Evolutionary conservation across 768 basidiomycete species (phyloP).

Genomic region (Gloeostereum incarnatum): DNA sequence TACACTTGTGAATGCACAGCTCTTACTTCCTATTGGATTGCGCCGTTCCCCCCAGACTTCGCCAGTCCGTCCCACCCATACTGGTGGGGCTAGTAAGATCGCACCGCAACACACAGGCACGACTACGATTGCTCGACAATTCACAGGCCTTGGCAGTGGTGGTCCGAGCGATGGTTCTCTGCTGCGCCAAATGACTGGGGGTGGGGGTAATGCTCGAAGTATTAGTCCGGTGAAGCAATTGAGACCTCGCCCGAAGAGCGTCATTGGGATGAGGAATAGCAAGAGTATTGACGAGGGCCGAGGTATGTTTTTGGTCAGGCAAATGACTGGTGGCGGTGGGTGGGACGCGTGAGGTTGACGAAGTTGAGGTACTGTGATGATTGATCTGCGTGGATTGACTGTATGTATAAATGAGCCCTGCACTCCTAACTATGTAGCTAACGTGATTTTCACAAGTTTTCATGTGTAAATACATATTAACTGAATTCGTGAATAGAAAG

Average conservation of each 20-base stretch:
- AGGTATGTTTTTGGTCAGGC: constrained; percentile 68
- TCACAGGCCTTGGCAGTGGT: constrained; percentile 49
- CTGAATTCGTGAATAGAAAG: too few species aligned
- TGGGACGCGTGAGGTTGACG: constrained; percentile 5
- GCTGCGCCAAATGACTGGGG: constrained; percentile 20
- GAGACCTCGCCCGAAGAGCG: constrained; percentile 68
- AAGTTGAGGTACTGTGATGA: constrained; percentile 5
- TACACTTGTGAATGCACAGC: constrained; percentile 22
- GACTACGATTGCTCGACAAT: constrained; percentile 67
- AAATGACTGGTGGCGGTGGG: constrained; percentile 56
- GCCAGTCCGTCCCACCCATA: constrained; percentile 40
- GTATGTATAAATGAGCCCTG: constrained; percentile 1
- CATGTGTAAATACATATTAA: too few species aligned
- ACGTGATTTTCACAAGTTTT: too few species aligned
- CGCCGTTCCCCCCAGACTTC: constrained; percentile 42
- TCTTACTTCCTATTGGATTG: constrained; percentile 40
- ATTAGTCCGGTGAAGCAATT: constrained; percentile 71
- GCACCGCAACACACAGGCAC: constrained; percentile 56
- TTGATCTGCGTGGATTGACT: constrained; percentile 9
- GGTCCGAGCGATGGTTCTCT: constrained; percentile 29
- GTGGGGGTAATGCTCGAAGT: constrained; percentile 29
- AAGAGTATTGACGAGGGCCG: constrained; percentile 63
- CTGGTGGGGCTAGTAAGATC: constrained; percentile 29
- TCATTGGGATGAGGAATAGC: constrained; percentile 56
- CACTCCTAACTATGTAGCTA: too few species aligned